These are phyloP conservation scores for Erysimum pusillum DNA, from an alignment of 441 rosid species.

Conservation along the genomic window DNA sequence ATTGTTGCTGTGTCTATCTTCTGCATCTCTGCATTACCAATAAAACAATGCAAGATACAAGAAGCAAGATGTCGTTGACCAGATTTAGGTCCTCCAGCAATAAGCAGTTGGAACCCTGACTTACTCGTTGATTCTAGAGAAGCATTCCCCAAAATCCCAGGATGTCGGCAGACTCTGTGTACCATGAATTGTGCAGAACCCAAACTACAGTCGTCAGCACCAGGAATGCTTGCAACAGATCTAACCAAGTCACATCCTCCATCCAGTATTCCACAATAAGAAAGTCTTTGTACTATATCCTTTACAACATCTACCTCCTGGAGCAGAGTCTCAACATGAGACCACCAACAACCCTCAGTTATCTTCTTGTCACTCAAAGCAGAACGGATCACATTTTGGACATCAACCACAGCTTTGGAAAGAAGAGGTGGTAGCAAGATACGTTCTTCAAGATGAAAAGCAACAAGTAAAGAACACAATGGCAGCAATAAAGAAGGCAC, in stretches of 20 bases:
- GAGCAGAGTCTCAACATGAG: conserved; percentile 64
- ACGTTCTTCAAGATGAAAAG: conserved; percentile 82
- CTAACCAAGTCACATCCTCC: conserved; percentile 58
- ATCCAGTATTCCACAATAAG: conserved; percentile 63
- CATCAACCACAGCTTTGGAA: conserved; percentile 66
- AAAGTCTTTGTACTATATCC: conserved; percentile 71
- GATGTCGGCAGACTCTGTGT: conserved; percentile 42
- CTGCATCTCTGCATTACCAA: conserved; percentile 84
- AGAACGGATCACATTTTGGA: conserved; percentile 70
- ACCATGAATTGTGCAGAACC: conserved; percentile 48
- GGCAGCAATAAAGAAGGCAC: conserved; percentile 82
- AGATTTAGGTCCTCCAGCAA: conserved; percentile 83
- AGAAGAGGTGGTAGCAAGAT: conserved; percentile 82
- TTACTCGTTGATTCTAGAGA: conserved; percentile 58
- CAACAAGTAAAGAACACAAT: conserved; percentile 72
- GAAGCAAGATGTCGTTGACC: conserved; percentile 97
- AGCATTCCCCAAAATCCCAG: conserved; percentile 48
- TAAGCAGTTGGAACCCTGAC: conserved; percentile 77
- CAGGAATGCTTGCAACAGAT: conserved; percentile 53
- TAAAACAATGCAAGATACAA: conserved; percentile 86
- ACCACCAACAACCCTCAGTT: conserved; percentile 72
- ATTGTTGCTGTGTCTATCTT: conserved; percentile 92
- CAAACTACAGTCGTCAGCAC: conserved; percentile 44
- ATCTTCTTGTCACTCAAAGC: conserved; percentile 65
- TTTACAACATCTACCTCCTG: conserved; percentile 68